Conservation (phyloP, 345 rosid genomes). For the Camelina sativa region DNA sequence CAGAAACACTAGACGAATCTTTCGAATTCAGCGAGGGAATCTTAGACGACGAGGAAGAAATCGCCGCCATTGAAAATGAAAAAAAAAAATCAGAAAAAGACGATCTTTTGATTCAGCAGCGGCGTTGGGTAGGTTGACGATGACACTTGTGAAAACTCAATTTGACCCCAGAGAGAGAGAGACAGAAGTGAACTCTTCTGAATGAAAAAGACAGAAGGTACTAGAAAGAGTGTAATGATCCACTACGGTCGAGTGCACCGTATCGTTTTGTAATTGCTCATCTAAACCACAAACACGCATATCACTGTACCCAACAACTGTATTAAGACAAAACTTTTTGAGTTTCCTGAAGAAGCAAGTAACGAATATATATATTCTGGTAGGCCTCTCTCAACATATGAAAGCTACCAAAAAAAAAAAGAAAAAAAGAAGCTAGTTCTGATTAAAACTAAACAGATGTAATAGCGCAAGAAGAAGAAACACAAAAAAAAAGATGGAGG, state of each 20-base stretch:
- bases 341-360: slow-evolving; percentile 30
- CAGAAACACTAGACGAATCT: slow-evolving; percentile 1
- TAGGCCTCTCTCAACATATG: slow-evolving; percentile 13
- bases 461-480: neutral
- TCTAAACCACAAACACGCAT: neutral
- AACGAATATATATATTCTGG: slow-evolving; percentile 41
- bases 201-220: slow-evolving; percentile 28
- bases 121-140: slow-evolving; percentile 12
- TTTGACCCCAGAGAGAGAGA: slow-evolving; percentile 2
- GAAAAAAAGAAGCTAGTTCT: neutral
- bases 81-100: neutral
- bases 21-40: slow-evolving; percentile 21
- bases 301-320: neutral
- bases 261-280: neutral
- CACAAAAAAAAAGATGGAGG: slow-evolving; percentile 56
- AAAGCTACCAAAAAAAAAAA: neutral
- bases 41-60: slow-evolving; percentile 25
- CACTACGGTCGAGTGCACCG: slow-evolving; percentile 25
- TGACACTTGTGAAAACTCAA: slow-evolving; percentile 18
- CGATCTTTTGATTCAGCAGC: neutral
- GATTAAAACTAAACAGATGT: neutral
- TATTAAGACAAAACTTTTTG: neutral
- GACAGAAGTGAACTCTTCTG: neutral
- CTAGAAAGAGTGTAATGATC: neutral
- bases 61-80: slow-evolving; percentile 30